Evolutionary conservation across 805 yeast species (phyloP).

Genomic region (Lipomyces kockii): DNA sequence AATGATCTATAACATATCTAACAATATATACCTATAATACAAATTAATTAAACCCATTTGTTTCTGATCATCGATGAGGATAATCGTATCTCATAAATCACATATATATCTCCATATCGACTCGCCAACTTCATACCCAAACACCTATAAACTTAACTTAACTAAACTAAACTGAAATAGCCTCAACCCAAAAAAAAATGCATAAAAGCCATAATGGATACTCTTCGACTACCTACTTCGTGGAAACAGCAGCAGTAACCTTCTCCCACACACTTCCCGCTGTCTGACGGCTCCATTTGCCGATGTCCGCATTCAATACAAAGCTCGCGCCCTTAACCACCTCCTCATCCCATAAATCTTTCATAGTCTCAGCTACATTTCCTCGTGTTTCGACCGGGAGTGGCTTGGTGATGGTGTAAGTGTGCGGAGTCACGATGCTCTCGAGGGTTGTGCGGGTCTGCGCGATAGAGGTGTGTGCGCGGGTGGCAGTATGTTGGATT

Average conservation of each 20-base stretch:
- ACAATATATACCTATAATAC: neutral
- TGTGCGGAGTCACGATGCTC: conserved; percentile 32
- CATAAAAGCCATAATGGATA: neutral
- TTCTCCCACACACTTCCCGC: conserved; percentile 7
- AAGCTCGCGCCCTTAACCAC: conserved; percentile 66
- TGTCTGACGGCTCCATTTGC: conserved; percentile 9
- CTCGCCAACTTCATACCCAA: neutral
- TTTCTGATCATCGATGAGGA: neutral
- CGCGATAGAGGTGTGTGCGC: conserved; percentile 54
- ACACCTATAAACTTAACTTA: neutral
- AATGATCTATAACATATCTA: neutral
- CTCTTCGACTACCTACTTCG: neutral
- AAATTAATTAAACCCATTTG: neutral
- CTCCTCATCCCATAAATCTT: conserved; percentile 81
- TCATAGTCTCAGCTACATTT: conserved; percentile 60
- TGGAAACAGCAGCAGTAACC: neutral
- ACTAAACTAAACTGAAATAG: neutral
- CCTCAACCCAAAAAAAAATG: neutral
- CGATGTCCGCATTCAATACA: conserved; percentile 43
- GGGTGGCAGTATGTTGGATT: conserved; percentile 54
- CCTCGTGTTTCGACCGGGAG: conserved; percentile 47
- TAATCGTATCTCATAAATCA: neutral
- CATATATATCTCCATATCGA: neutral
- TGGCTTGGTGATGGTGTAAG: conserved; percentile 14
- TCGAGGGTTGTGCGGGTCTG: conserved; percentile 58